Conservation (phyloP, 139 green algal species). For the Chlorella sp. region DNA sequence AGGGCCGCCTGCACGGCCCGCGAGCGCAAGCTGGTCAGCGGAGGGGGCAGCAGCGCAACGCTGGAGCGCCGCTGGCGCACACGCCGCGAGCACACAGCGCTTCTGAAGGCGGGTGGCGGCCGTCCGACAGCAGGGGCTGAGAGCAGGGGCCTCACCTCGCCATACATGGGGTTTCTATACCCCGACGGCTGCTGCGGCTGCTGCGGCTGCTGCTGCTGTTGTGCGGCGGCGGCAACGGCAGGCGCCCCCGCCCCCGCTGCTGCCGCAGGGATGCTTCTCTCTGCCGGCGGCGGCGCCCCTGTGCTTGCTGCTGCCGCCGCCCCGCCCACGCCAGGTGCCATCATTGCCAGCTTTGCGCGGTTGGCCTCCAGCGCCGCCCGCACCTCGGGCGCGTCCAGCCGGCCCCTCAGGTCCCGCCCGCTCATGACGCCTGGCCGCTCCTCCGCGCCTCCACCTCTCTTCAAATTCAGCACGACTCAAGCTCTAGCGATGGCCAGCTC, state of each 20-base stretch:
- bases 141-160: constrained; percentile 27
- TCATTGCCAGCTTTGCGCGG: constrained; percentile 23
- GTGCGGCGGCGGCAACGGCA: constrained; percentile 9
- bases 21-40: too few relatives aligned
- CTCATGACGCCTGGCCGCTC: too few relatives aligned
- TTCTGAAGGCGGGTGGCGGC: too few relatives aligned
- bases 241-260: not conserved
- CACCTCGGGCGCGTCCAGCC: constrained; percentile 24
- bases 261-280: not conserved
- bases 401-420: too few relatives aligned
- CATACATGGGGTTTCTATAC: constrained; percentile 28
- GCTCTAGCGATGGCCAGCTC: too few relatives aligned
- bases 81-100: too few relatives aligned
- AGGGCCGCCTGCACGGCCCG: not conserved
- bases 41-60: too few relatives aligned
- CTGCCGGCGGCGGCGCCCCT: not conserved
- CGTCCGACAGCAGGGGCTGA: too few relatives aligned
- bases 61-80: too few relatives aligned
- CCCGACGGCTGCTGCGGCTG: not conserved
- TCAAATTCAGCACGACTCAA: too few relatives aligned
- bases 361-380: constrained; percentile 37
- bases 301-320: constrained; percentile 4
- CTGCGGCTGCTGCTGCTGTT: not conserved
- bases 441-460: too few relatives aligned
- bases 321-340: constrained; percentile 15